Evolutionary conservation across 768 basidiomycete species (phyloP), one percentile per base, ranked within the genome.

Genomic region (Xerocomellus intermedius): DNA sequence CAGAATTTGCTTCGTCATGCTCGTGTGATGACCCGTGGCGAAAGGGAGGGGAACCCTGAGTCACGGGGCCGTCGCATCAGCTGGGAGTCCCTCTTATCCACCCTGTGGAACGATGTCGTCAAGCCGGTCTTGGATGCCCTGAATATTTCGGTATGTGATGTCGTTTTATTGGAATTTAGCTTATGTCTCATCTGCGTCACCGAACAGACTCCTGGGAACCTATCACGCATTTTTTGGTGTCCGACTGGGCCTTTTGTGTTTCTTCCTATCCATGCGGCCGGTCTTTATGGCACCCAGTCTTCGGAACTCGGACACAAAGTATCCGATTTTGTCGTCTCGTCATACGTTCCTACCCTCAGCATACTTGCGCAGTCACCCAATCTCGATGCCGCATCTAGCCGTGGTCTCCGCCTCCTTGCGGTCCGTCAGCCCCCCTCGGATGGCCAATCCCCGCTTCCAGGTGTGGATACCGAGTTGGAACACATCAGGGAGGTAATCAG

Each of bases 401-500:
- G n/a, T 3, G 19, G 21, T 12, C 7, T 52, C 17, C 21, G 44
- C 10, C 2, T 52, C 0, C 24, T 52, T 7, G 10, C 37, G n/a
- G 36, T 69, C 17, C 38, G 32, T 2, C 62, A 65, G 26, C 64
- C 68, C 1, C 5, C 35, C 0, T 50, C 68, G 3, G 61, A 60
- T 10, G 63, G 62, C 4, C 44, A 51, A 24, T 8, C 2, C 4
- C 45, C 19, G 16, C 55, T 69, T 1, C 64, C 58, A 1, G 56
- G 57, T 19, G 47, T 58, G 16, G 35, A 57, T 4, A 50, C 54
- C 2, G 56, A 55, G 62, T 58, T 52, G 70, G 64, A 43, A 65
- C 66, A 52, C 67, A 71, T 30, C 33, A 42, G 19, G 10, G 6
- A 12, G 2, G 33, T 47, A 0, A 17, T 56, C 44, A 3, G 12